Evolutionary conservation across 176 grass and related monocot species (phyloP).

Genomic region (Themeda triandra): DNA sequence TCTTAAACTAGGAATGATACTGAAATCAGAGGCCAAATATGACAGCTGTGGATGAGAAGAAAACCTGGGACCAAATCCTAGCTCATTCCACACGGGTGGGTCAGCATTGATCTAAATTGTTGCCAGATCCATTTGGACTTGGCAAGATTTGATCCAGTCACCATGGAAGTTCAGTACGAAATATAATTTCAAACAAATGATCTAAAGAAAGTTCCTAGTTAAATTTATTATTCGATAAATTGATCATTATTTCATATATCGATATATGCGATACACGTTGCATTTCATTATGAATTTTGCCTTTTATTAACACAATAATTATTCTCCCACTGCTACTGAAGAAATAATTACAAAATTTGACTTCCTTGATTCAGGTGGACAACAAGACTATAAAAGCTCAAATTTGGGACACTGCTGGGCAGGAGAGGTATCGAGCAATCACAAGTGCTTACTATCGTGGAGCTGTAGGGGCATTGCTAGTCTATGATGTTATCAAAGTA

Average conservation of each 20-base stretch:
- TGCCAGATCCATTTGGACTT: not conserved
- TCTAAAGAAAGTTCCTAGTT: not conserved
- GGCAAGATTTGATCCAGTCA: not conserved
- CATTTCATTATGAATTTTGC: not conserved
- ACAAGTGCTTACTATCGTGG: constrained; percentile 49
- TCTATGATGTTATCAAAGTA: constrained; percentile 38
- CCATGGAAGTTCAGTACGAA: not conserved
- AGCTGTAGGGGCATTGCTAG: constrained; percentile 43
- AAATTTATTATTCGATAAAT: not conserved
- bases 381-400: constrained; percentile 22
- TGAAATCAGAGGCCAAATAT: not conserved
- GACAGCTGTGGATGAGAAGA: not conserved
- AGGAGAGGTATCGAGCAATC: constrained; percentile 40
- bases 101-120: not conserved
- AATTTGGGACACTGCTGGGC: constrained; percentile 32
- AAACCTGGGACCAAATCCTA: not conserved
- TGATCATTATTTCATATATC: not conserved
- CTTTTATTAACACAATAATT: not conserved
- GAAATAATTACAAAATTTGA: not conserved
- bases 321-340: not conserved
- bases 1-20: not conserved
- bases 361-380: not conserved
- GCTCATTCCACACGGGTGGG: not conserved
- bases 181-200: not conserved
- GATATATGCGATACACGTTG: not conserved